phyloP scores from a whole-genome alignment of 345 rosid species.

The Arabis alpina region DNA sequence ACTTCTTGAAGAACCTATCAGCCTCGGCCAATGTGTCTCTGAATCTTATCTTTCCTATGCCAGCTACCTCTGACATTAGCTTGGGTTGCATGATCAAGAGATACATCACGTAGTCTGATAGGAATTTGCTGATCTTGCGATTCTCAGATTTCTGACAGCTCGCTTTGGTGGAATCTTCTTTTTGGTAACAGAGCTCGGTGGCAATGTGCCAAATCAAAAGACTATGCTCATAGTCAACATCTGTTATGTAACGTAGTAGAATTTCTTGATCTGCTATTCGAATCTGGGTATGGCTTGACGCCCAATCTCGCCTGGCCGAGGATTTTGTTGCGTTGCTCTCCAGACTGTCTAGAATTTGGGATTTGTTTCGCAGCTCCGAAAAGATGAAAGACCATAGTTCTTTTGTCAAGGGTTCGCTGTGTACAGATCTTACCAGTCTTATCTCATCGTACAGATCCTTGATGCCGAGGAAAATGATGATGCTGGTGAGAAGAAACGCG shows the following conservation, averaged over 20 bases:
- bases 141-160: background rate
- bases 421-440: conserved; percentile 17
- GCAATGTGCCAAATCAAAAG: conserved; percentile 58
- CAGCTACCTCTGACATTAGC: conserved; percentile 38
- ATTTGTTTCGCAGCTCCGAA: background rate
- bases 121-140: conserved; percentile 20
- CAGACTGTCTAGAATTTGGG: background rate
- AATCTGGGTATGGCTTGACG: conserved; percentile 21
- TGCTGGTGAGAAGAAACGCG: background rate
- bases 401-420: conserved; percentile 9
- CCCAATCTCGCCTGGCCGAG: conserved; percentile 24
- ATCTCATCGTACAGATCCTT: background rate
- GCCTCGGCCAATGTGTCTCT: conserved; percentile 46
- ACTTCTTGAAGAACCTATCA: background rate
- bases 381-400: background rate
- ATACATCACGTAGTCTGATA: conserved; percentile 47
- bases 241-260: background rate
- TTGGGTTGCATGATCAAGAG: conserved; percentile 36
- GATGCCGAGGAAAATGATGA: conserved; percentile 6
- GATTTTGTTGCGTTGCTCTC: background rate
- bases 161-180: background rate
- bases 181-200: conserved; percentile 47
- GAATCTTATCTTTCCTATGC: conserved; percentile 43
- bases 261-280: conserved; percentile 9
- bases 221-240: conserved; percentile 51